phyloP scores from a whole-genome alignment of 805 yeast species.

The Zygosaccharomyces gambellarensis region DNA sequence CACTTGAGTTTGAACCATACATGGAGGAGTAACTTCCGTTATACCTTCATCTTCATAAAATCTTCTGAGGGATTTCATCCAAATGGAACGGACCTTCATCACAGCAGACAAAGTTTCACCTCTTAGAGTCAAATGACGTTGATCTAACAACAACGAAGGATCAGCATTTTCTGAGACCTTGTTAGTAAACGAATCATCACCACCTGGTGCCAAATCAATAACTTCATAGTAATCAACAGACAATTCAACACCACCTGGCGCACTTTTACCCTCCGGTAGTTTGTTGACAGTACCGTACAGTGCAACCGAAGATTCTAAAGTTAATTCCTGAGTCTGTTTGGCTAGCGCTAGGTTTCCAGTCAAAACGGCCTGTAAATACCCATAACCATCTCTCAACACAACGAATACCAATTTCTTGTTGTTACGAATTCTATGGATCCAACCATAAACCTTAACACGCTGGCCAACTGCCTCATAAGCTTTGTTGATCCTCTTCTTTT shows the following conservation, averaged over 20 bases:
- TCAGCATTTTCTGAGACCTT: constrained; percentile 91
- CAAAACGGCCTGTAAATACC: constrained; percentile 80
- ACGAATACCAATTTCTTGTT: constrained; percentile 91
- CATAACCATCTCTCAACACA: constrained; percentile 93
- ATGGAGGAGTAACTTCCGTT: constrained; percentile 95
- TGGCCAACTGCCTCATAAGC: constrained; percentile 52
- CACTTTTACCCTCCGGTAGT: constrained; percentile 93
- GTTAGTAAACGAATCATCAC: constrained; percentile 93
- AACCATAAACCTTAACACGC: constrained; percentile 81
- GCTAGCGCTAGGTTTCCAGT: constrained; percentile 91
- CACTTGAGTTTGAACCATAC: constrained; percentile 99
- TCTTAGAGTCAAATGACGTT: constrained; percentile 91
- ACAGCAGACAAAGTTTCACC: constrained; percentile 93
- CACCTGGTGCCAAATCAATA: constrained; percentile 91
- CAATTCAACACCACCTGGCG: constrained; percentile 96
- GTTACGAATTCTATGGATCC: constrained; percentile 91
- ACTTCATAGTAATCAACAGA: constrained; percentile 85
- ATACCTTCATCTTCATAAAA: constrained; percentile 70
- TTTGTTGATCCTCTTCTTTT: constrained; percentile 57
- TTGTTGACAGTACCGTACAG: constrained; percentile 76
- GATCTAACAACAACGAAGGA: constrained; percentile 86
- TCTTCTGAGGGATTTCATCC: constrained; percentile 68
- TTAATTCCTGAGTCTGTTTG: constrained; percentile 73
- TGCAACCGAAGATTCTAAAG: constrained; percentile 80
- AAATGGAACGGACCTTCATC: constrained; percentile 87